These are phyloP conservation scores for Aspergillus sp. DNA, from an alignment of 2,329 filamentous ascomycete species.

Conservation along the genomic window DNA sequence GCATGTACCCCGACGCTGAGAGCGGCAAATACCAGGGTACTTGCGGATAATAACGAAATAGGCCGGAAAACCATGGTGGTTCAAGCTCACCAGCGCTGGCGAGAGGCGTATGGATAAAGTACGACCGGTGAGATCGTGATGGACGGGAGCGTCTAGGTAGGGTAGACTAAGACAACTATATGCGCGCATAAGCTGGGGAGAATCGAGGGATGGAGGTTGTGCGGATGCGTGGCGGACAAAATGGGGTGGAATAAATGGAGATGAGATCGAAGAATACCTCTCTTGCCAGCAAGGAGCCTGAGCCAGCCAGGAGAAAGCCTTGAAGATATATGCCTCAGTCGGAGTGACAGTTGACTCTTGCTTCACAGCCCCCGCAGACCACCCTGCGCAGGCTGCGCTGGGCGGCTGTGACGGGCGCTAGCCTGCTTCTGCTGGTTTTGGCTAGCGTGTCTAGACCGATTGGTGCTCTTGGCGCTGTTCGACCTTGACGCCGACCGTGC, in stretches of 20 bases:
- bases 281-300: constrained; percentile 25
- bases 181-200: constrained; percentile 5
- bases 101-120: background rate
- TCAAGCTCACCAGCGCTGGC: background rate
- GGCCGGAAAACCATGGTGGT: constrained; percentile 10
- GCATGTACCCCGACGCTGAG: constrained; percentile 14
- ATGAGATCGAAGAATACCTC: constrained; percentile 8
- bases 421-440: background rate
- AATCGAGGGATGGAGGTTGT: background rate
- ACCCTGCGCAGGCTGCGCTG: too few relatives aligned
- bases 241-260: background rate
- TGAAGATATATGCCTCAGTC: background rate
- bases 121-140: background rate
- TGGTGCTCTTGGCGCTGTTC: background rate
- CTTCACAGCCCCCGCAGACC: constrained; percentile 8
- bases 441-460: constrained; percentile 3
- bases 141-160: background rate
- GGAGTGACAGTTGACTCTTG: background rate
- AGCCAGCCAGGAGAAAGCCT: constrained; percentile 20
- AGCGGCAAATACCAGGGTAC: constrained; percentile 8
- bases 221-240: background rate
- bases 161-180: constrained; percentile 1
- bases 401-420: background rate
- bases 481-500: background rate
- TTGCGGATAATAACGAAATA: background rate